Base-by-base conservation (phyloP, 2,329 filamentous ascomycete genomes). In the Phaeosphaeria sp. region DNA sequence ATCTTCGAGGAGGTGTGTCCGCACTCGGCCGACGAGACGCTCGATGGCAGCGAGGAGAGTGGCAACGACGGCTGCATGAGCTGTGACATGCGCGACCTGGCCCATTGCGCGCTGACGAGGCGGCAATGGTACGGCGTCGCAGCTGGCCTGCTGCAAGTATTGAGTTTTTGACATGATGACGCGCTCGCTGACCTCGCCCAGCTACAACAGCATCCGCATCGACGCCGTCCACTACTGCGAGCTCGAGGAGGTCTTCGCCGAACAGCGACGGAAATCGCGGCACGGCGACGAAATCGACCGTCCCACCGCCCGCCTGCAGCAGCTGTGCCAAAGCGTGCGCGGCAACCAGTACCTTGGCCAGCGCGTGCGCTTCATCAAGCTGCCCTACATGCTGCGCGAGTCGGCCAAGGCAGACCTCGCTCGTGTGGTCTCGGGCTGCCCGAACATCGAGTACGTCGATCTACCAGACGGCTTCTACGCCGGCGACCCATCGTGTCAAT, bases 171-270 rank as follows among this genome's bases (percentile, higher is more conserved):
- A 27, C 13, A 36, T 9, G 30, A 48, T 20, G 2, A 23, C 33
- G 55, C 4, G 33, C 41, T 47, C 27, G 39, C 61, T 62, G 54
- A 66, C 58, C 54, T 36, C 36, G 49, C 18, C 54, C 59, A 96
- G 92, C 65, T 96, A 96, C 76, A 89, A 89, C 70, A 93, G 92
- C 81, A 89, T 98, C 65, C 91, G 93, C 58, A 95, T 98, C 75
- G 94, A 98, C 75, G 87, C 91, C 18, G 93, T 97, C 30, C 94
- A 98, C 79, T 97, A 97, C 80, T 98, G 94, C 81, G 88, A 90
- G 63, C 89, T 91, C 68, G 94, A 98, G 78, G 89, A 91, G 58
- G 82, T 90, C 67, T 86, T 97, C 36, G 87, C 91, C 52, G 91
- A 94, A 67, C 88, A 86, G 75, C 90, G 93, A 62, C 62, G 66